Evolutionary conservation across 2,329 filamentous ascomycete genomes (phyloP).

Genomic region (Xylariaceae sp.): DNA sequence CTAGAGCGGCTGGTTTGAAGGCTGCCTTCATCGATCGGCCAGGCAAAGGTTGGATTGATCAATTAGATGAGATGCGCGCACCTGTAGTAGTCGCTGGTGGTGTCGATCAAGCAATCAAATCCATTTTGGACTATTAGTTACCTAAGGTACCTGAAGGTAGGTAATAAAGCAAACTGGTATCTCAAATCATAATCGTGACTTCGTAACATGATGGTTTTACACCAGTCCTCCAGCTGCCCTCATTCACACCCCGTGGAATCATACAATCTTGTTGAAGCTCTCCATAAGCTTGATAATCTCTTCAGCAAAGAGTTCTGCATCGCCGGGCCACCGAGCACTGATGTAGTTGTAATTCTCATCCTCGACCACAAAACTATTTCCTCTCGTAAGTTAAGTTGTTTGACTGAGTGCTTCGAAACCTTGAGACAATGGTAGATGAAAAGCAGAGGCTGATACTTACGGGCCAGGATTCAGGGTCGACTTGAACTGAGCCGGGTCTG

Average conservation of each 20-base stretch:
- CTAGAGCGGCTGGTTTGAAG: conserved; percentile 65
- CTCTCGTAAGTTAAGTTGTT: conserved; percentile 14
- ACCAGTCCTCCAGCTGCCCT: not conserved
- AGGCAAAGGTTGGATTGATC: conserved; percentile 70
- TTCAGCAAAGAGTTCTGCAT: conserved; percentile 51
- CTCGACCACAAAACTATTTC: conserved; percentile 53
- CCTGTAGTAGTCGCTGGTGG: conserved; percentile 63
- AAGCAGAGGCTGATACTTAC: conserved; percentile 43
- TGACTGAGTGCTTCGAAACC: not conserved
- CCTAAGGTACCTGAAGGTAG: not conserved
- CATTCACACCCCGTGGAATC: not conserved
- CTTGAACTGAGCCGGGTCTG: conserved; percentile 53
- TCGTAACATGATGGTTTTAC: conserved; percentile 18
- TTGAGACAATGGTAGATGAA: not conserved
- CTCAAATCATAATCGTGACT: conserved; percentile 8
- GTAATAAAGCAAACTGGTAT: conserved; percentile 17
- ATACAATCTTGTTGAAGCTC: conserved; percentile 40
- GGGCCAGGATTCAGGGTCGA: conserved; percentile 49
- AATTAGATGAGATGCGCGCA: conserved; percentile 54
- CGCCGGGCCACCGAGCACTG: conserved; percentile 54
- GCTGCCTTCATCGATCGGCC: conserved; percentile 72
- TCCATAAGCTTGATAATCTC: conserved; percentile 50
- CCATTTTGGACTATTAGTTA: conserved; percentile 37
- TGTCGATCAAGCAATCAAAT: conserved; percentile 62
- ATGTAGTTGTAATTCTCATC: conserved; percentile 58